Evolutionary conservation across 2,329 filamentous ascomycete genomes (phyloP), one percentile per base, ranked within the genome.

Genomic region (Xylaria sp.): DNA sequence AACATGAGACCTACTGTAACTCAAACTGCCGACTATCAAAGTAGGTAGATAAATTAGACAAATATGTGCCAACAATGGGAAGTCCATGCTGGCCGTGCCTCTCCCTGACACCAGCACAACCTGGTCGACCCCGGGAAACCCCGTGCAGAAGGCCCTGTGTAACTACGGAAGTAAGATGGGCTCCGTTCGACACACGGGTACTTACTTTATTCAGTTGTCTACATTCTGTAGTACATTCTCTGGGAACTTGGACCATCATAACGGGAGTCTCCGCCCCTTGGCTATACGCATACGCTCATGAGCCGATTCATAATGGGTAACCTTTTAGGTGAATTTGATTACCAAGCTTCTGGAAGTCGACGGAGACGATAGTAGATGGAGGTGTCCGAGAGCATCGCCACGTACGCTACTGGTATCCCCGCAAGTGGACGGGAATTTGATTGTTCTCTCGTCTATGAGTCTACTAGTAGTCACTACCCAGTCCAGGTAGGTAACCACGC

Each of bases 51-150:
- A 28, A 28, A 28, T 28, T 3, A 50, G 41, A 46, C 41, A 10
- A 32, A 28, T 46, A 63, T 32, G 9, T 32, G 48, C 41, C 41
- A 41, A 52, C 39, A 3, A 56, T 56, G 54, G 41, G 41, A 39
- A 23, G 37, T 8, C 55, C 37, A 28, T 32, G 32, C 25, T 58
- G 58, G 15, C 52, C 37, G 65, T 28, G 60, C 34, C 39, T 65
- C 48, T 65, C 48, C 18, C 20, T 57, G 56, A 54, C 39, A 50
- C 56, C 28, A 41, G 57, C 37, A 57, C 15, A 56, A 69, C 51
- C 28, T 66, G 52, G 66, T 56, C 56, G 63, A 61, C 65, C 63
- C 66, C 66, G 62, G 56, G 58, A 58, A 55, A 62, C 39, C 41
- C 56, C 56, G 39, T 46, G 15, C 23, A 13, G 41, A 8, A 37